A percentile compares a stretch with the other conserved stretches of the same genome.
Evolutionary conservation across 306 rosid genomes (phyloP).

Genomic region (Clitoria ternatea): DNA sequence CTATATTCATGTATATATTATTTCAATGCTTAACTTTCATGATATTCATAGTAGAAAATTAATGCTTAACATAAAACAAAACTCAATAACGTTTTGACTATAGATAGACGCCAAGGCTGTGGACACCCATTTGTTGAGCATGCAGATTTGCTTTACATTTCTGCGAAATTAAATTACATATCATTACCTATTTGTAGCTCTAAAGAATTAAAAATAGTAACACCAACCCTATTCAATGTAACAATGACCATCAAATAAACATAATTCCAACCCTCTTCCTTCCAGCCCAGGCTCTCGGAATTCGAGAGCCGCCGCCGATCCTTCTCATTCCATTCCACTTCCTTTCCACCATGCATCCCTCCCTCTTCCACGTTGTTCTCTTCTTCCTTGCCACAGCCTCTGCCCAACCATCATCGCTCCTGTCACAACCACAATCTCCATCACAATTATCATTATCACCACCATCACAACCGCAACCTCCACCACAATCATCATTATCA

Average conservation of each 20-base stretch:
- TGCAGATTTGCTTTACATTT: neutral
- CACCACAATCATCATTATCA: no score
- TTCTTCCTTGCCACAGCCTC: neutral
- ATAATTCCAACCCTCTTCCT: neutral
- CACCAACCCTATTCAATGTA: neutral
- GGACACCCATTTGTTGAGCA: slow-evolving; percentile 17
- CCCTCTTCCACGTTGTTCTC: neutral
- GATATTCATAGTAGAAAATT: no score
- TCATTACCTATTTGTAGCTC: neutral
- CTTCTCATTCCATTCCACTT: neutral
- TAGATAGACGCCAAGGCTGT: neutral
- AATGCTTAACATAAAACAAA: no score
- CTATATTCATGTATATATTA: no score
- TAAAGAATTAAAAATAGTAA: neutral
- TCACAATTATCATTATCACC: no score
- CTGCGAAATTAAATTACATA: neutral
- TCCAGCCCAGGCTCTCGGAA: slow-evolving; percentile 27
- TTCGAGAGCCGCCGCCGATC: slow-evolving; percentile 13
- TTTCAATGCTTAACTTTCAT: no score
- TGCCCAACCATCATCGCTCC: neutral
- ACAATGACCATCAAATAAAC: no score
- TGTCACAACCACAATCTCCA: no score
- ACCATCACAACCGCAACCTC: no score
- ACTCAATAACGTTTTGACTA: slow-evolving; percentile 1
- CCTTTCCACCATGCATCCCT: neutral